Evolutionary conservation across 2,329 filamentous ascomycete genomes (phyloP).

Genomic region (Sarocladium brachiariae): DNA sequence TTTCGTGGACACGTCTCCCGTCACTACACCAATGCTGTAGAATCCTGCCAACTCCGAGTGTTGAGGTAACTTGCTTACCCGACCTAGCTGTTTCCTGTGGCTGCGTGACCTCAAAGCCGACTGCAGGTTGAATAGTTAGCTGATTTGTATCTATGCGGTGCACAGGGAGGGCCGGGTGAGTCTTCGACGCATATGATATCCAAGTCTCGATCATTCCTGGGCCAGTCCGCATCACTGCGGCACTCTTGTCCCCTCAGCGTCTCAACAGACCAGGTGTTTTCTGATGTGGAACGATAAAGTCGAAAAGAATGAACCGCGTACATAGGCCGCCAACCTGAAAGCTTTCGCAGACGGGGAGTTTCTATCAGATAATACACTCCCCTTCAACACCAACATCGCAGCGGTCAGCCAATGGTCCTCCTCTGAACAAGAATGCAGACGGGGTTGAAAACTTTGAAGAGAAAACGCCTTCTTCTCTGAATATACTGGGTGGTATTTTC

Average conservation of each 20-base stretch:
- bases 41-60: no score
- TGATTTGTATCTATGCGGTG: constrained; percentile 65
- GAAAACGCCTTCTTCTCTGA: no score
- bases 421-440: constrained; percentile 54
- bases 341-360: no score
- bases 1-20: no score
- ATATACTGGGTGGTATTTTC: constrained; percentile 48
- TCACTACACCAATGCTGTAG: no score
- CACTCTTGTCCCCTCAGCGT: constrained; percentile 52
- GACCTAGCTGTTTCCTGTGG: no score
- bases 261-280: constrained; percentile 36
- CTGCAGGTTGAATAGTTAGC: constrained; percentile 67
- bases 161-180: constrained; percentile 52
- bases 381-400: constrained; percentile 63
- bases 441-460: constrained; percentile 47
- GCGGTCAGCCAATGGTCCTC: constrained; percentile 65
- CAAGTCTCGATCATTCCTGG: constrained; percentile 51
- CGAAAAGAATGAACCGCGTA: constrained; percentile 28
- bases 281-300: not conserved
- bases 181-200: constrained; percentile 64
- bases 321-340: no score
- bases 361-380: constrained; percentile 68
- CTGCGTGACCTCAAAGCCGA: no score
- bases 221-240: constrained; percentile 45
- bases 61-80: no score